Conservation (phyloP, 176 grass and related monocot genomes). For the Phyllostachys edulis region DNA sequence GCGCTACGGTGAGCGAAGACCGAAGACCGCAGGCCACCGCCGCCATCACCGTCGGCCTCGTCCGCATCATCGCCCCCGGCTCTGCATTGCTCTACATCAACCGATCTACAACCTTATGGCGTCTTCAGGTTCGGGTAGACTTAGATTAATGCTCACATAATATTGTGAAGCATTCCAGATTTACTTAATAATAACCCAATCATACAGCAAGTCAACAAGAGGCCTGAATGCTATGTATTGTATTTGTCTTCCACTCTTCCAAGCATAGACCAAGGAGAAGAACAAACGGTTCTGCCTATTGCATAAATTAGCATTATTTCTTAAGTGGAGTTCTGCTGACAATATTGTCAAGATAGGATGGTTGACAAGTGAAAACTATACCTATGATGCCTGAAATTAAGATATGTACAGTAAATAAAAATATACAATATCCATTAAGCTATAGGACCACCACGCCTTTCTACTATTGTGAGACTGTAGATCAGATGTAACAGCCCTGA, state of each 20-base stretch:
- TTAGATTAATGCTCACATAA: no score
- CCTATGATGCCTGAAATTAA: background rate
- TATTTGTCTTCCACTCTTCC: background rate
- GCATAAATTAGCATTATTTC: background rate
- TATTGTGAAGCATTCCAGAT: background rate
- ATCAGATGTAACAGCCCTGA: background rate
- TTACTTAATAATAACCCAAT: background rate
- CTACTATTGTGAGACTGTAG: background rate
- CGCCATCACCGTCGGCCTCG: no score
- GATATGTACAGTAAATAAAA: background rate
- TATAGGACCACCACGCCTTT: background rate
- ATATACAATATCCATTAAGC: background rate
- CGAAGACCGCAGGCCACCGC: no score
- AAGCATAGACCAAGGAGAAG: background rate
- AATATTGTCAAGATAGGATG: conserved; percentile 5
- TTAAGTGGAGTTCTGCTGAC: background rate
- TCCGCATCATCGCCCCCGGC: no score
- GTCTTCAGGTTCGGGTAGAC: no score
- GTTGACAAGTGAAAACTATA: background rate
- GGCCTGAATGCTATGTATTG: background rate
- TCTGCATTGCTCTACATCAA: no score
- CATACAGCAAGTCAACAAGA: background rate
- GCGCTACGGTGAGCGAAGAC: no score
- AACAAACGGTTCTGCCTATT: background rate
- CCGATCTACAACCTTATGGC: no score